Base-by-base conservation (phyloP, 805 yeast species). In the Lipomyces mesembrius region DNA sequence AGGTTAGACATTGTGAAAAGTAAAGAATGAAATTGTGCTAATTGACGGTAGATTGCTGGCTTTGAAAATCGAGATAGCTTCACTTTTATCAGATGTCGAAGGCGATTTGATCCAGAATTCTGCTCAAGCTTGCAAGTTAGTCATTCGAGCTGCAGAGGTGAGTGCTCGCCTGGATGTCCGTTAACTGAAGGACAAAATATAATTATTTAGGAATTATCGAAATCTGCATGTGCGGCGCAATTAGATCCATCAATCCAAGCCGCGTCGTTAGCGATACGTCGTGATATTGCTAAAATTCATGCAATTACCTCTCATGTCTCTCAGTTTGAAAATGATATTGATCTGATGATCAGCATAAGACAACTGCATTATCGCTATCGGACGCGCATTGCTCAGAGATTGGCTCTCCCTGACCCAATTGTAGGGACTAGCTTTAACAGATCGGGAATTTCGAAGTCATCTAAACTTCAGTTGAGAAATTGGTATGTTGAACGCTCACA, bases 321-420 rank as follows among this genome's bases (percentile, higher is more conserved):
- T 43, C 49, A 43, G 49, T 43, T 43, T n/a, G 49, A 43, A n/a
- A 43, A 17, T 43, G 49, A 43, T 4, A n/a, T 43, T 43, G 49
- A 43, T 43, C 49, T 43, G 22, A 43, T 43, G 49, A 43, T 43
- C 11, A 43, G 22, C 20, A 43, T 43, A 43, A 17, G 49, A n/a
- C 49, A 43, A 9, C 14, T 43, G 22, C 49, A 43, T 43, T 43
- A 43, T 8, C 49, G 49, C 7, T 17, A 17, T n/a, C 20, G 22
- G 49, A 43, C 49, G 22, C 49, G 49, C 49, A 43, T 43, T n/a
- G 49, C 49, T 43, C 49, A 43, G 4, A 43, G 5, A 3, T 43
- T 43, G 49, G 9, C 14, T 43, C 22, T 43, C 0, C 49, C 49
- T 43, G 49, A 43, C 49, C 49, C 49, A n/a, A 43, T 8, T 43